Evolutionary conservation across 192 early-diverging fungal species (phyloP), one percentile per base, ranked within the genome.

Genomic region (Entomortierella lignicola): DNA sequence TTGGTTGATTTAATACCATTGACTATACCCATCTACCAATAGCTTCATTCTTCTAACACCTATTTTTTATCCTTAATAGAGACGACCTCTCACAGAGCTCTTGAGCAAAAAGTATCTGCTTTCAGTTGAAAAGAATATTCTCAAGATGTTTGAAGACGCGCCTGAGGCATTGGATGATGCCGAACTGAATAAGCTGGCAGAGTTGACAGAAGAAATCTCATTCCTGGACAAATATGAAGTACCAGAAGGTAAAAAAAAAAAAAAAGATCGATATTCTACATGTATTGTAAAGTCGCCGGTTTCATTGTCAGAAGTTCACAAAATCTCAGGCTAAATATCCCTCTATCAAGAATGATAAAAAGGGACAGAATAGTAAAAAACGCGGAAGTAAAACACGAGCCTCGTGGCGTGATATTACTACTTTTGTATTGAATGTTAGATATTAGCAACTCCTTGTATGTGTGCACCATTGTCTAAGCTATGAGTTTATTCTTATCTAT

Each of bases 51-150:
- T 47, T 47, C 20, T 47, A 47, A 47, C 12, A 47, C n/a, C n/a
- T n/a, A n/a, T n/a, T n/a, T n/a, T n/a, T n/a, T n/a, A n/a, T n/a
- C 4, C 12, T 7, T 17, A 48, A 60, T 80, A 89, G 83, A 69
- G 79, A 52, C 80, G 74, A 10, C 81, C 88, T 31, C 62, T 91
- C 25, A 83, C 64, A 31, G 90, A 91, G 34, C 72, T 82, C 63
- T 80, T 85, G 30, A 81, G 85, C 26, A 85, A 86, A 56, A 91
- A 91, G 39, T 82, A 88, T 10, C 61, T 91, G 48, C 56, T 59
- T 10, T 79, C 82, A 30, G 88, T 91, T n/a, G 90, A 91, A 50
- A 77, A 79, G n/a, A 68, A 69, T 44, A 64, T 91, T 25, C 80
- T 90, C 18, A 86, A 87, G 71, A 74, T 82, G 20, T 86, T 91